phyloP scores from a whole-genome alignment of 2,329 filamentous ascomycete species.

The Fusarium pseudoanthophilum region DNA sequence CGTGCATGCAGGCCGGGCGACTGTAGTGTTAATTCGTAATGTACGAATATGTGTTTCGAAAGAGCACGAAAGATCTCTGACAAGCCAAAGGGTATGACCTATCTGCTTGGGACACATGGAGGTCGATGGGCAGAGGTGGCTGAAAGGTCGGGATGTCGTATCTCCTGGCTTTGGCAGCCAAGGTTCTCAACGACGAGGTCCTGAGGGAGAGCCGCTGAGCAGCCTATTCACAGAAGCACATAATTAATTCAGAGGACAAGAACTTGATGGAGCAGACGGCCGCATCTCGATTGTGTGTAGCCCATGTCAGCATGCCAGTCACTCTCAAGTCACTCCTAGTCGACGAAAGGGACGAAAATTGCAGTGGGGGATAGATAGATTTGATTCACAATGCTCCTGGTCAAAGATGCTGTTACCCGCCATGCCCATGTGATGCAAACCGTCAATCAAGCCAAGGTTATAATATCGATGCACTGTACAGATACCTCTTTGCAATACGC shows the following conservation, averaged over 20 bases:
- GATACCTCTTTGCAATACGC: constrained; percentile 19
- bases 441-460: constrained; percentile 21
- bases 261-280: constrained; percentile 28
- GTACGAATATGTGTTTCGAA: constrained; percentile 43
- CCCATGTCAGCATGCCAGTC: constrained; percentile 3
- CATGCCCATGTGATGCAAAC: constrained; percentile 27
- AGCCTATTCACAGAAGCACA: neutral
- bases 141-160: constrained; percentile 7
- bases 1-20: constrained; percentile 41
- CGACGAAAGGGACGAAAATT: constrained; percentile 8
- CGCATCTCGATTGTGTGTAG: constrained; percentile 27
- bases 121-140: constrained; percentile 6
- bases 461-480: constrained; percentile 1
- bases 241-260: constrained; percentile 4
- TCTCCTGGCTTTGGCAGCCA: constrained; percentile 21
- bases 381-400: constrained; percentile 11
- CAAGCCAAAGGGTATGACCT: constrained; percentile 11
- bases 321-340: neutral
- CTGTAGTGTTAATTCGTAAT: constrained; percentile 29
- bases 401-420: constrained; percentile 27
- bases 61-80: constrained; percentile 24
- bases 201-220: neutral
- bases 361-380: neutral
- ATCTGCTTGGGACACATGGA: constrained; percentile 28
- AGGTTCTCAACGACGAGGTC: constrained; percentile 3